Base-by-base conservation (phyloP, 768 basidiomycete genomes). In the Amanita rimosa region DNA sequence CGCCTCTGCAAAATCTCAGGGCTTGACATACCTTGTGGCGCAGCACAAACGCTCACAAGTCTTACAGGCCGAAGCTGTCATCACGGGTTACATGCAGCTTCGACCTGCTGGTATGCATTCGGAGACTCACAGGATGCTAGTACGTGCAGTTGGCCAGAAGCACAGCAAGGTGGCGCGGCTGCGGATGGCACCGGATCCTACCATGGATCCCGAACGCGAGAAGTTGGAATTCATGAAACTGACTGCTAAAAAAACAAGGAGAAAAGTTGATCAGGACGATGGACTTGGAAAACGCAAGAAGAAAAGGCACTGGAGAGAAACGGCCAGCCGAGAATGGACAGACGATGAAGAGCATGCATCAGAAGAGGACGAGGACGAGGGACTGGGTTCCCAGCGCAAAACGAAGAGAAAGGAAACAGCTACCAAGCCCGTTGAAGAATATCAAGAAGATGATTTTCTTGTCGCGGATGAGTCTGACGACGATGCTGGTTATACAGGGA, bases 61-160 rank as follows among this genome's bases (percentile, higher is more conserved):
- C 14, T 73, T 90, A n/a, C 91, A 94, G 63, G 75, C 87, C 21
- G 90, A 93, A 60, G 83, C 86, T 2, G 69, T 84, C 51, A 72
- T 93, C 49, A 85, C 87, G 2, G 91, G 91, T 35, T 79, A 82
- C 57, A 83, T 94, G 78, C 74, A 79, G 36, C 69, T 95, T 51
- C 82, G 84, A 2, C 92, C 92, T 2, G 86, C 88, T 3, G 85
- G 86, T 51, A 91, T 93, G 84, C 84, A 91, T 60, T 86, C 85
- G 4, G 84, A 87, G 63, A 88, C 88, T 11, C 91, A 95, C 63
- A 79, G 85, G 44, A 84, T 89, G 78, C 73, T 94, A 34, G 92
- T 91, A 6, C 81, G 83, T 33, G 82, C 87, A 34, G 87, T 92
- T 6, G 85, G 84, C 27, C 85, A 91, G 59, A 84, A 85, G 62